Evolutionary conservation across 345 rosid species (phyloP).

Genomic region (Cardamine resedifolia): DNA sequence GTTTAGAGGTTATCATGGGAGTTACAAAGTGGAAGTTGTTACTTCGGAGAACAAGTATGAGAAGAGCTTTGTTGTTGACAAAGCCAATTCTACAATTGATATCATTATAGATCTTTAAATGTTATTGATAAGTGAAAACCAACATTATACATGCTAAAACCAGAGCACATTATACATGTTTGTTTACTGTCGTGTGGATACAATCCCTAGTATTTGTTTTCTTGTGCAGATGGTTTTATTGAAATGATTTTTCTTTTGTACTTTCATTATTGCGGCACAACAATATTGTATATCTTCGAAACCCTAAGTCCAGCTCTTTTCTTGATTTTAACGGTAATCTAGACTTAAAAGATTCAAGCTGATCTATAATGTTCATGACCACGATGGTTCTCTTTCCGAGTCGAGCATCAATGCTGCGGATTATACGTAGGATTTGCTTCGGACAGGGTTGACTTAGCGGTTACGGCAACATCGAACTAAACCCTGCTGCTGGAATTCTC

Average conservation of each 20-base stretch:
- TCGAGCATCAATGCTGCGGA: too few relatives aligned
- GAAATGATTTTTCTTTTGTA: not conserved
- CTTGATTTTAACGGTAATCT: too few relatives aligned
- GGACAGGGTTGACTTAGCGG: too few relatives aligned
- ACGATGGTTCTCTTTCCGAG: too few relatives aligned
- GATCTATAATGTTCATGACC: too few relatives aligned
- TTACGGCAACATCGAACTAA: conserved; percentile 55
- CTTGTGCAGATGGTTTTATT: not conserved
- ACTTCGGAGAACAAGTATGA: conserved; percentile 40
- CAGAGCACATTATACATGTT: not conserved
- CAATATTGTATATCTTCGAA: too few relatives aligned
- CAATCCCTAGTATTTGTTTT: not conserved
- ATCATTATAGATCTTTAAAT: conserved; percentile 49
- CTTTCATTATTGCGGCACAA: too few relatives aligned
- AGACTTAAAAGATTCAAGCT: too few relatives aligned
- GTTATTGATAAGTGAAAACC: not conserved
- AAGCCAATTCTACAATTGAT: conserved; percentile 60
- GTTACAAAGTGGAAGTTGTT: conserved; percentile 55
- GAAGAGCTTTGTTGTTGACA: conserved; percentile 59
- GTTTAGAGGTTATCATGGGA: conserved; percentile 87
- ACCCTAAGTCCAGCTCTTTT: too few relatives aligned
- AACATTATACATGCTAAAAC: not conserved
- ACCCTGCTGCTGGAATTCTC: conserved; percentile 81
- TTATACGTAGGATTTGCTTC: too few relatives aligned
- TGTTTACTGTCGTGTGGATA: not conserved